Conservation (phyloP, 2,329 filamentous ascomycete genomes). For the Conoideocrella luteorostrata region DNA sequence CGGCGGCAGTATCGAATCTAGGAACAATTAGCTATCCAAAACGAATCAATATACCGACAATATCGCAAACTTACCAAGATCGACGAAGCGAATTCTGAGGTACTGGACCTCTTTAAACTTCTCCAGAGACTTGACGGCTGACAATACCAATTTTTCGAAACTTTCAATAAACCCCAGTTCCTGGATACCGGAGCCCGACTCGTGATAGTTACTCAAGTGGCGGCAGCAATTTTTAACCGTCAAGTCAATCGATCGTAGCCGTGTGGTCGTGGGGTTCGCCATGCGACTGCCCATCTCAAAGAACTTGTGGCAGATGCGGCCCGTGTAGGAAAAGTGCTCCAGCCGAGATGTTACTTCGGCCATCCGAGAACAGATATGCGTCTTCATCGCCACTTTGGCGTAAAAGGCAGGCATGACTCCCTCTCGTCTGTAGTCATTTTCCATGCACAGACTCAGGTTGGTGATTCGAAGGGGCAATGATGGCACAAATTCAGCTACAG, state of each 20-base stretch:
- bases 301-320: conserved; percentile 62
- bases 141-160: conserved; percentile 62
- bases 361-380: conserved; percentile 61
- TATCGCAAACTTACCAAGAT: conserved; percentile 47
- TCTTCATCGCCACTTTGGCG: conserved; percentile 49
- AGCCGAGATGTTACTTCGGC: conserved; percentile 54
- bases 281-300: conserved; percentile 53
- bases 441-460: conserved; percentile 61
- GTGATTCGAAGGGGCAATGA: conserved; percentile 51
- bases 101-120: conserved; percentile 54
- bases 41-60: conserved; percentile 8
- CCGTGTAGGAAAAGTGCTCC: conserved; percentile 66
- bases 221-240: conserved; percentile 72
- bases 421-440: conserved; percentile 65
- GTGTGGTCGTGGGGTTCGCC: conserved; percentile 40
- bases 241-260: conserved; percentile 61
- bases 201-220: conserved; percentile 46
- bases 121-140: conserved; percentile 54
- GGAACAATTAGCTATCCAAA: conserved; percentile 12
- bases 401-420: conserved; percentile 54
- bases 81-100: conserved; percentile 67
- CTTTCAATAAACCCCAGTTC: conserved; percentile 66
- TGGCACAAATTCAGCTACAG: conserved; percentile 58
- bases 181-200: conserved; percentile 62
- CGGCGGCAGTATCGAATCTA: conserved; percentile 63